Base-by-base conservation (phyloP, 495 filamentous ascomycete species). In the Jackrogersella multiformis region DNA sequence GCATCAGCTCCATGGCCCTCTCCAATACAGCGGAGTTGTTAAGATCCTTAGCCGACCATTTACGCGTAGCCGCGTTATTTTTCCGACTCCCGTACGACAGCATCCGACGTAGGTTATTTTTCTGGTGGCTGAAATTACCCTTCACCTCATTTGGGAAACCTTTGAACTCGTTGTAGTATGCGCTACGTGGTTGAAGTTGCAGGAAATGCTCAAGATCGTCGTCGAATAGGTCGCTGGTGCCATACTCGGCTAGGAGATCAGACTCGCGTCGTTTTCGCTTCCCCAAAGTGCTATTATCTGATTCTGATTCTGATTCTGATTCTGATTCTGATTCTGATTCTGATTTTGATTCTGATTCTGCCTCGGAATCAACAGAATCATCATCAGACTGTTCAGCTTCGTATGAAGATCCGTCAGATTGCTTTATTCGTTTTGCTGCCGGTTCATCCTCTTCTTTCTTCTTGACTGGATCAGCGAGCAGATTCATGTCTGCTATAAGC, bases 1-100 rank as follows among this genome's bases (percentile, higher is more conserved):
- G 61, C 51, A 64, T 68, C 16, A 74, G 39, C 35, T 74, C 72
- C 54, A 74, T 54, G 0, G 72, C 72, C 20, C 72, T 55, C 30
- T 74, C 72, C 0, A 74, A 62, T 0, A 72, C 66, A 2, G 72
- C 61, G 5, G 62, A 49, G 8, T 58, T 21, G 2, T 66, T 44
- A 13, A 74, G 62, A 15, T 74, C 72, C 7, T 39, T 13, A 3
- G 45, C 56, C 0, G 9, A 24, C 72, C 69, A 70, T 5, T 23
- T 20, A 4, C 46, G 39, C 7, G 28, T 32, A 5, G 45, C 38
- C 0, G 44, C 18, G 1, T 61, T 38, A 5, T 48, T 34, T 0
- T 32, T 35, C 15, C 8, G 10, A 15, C 34, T 38, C 1, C 62
- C 62, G 21, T 61, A 74, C 0, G 69, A 69, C 1, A 74, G 65